Conservation (phyloP, 2,329 filamentous ascomycete genomes). For the Ceratocystis papillata region DNA sequence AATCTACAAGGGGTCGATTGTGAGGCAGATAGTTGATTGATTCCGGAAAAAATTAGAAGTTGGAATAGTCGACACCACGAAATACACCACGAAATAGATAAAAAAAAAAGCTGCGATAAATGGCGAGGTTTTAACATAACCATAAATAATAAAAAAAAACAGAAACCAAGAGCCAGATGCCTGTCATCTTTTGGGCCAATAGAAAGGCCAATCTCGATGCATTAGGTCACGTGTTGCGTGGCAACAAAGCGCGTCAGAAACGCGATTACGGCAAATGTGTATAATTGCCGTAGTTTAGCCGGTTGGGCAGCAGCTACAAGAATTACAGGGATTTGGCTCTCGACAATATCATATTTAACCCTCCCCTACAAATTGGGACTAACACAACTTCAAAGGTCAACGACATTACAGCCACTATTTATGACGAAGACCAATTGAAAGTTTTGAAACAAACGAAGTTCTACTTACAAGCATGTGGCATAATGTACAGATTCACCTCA, state of each 20-base stretch:
- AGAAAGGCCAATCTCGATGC: neutral
- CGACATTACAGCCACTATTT: no score
- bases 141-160: neutral
- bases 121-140: no score
- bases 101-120: slow-evolving; percentile 5
- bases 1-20: neutral
- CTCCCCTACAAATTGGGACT: no score
- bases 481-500: no score
- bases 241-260: neutral
- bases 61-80: neutral
- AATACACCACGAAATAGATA: neutral
- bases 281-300: neutral
- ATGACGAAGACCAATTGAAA: no score
- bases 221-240: neutral
- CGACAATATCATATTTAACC: neutral
- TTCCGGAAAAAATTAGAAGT: slow-evolving; percentile 5
- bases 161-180: neutral
- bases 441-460: no score
- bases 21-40: neutral
- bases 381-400: no score
- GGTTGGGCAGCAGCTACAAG: neutral
- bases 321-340: neutral
- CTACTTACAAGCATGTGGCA: no score
- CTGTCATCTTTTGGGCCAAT: slow-evolving; percentile 1
- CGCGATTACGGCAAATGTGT: neutral